Evolutionary conservation across 106 monocot species (phyloP).

Genomic region (Platanthera zijinensis): DNA sequence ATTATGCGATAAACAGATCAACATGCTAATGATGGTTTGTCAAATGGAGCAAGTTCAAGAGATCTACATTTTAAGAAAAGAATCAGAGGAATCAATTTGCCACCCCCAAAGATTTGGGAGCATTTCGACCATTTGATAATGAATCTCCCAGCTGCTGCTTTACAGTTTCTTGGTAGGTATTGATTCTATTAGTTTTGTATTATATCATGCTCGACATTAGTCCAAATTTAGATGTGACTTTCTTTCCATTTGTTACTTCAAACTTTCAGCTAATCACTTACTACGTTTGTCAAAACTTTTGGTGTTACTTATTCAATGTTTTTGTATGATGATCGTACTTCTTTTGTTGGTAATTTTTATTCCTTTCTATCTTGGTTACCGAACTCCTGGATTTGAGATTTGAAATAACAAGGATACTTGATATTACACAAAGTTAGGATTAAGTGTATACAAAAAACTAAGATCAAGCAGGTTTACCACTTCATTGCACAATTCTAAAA

Average conservation of each 20-base stretch:
- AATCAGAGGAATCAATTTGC: conserved; percentile 30
- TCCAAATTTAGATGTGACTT: not conserved
- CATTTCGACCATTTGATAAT: conserved; percentile 91
- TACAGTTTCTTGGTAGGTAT: conserved; percentile 73
- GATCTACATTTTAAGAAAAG: conserved; percentile 51
- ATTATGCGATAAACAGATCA: conserved; percentile 15
- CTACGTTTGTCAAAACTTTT: not conserved
- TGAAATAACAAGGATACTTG: not conserved
- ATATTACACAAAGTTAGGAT: not conserved
- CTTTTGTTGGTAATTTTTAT: not conserved
- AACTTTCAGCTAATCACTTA: not conserved
- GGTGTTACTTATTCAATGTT: not conserved
- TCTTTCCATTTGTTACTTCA: not conserved
- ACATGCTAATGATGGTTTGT: conserved; percentile 9
- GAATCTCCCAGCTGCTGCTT: conserved; percentile 97
- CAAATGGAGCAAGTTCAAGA: conserved; percentile 17
- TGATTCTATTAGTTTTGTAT: not conserved
- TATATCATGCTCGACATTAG: not conserved
- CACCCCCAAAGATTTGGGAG: conserved; percentile 48
- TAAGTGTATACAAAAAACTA: not conserved
- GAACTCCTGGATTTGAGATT: not conserved
- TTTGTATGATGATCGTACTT: not conserved
- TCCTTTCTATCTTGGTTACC: not conserved
- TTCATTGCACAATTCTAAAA: not conserved
- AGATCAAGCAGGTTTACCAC: not conserved